Base-by-base conservation (phyloP, 2,329 filamentous ascomycete species). In the Penicillium palitans region DNA sequence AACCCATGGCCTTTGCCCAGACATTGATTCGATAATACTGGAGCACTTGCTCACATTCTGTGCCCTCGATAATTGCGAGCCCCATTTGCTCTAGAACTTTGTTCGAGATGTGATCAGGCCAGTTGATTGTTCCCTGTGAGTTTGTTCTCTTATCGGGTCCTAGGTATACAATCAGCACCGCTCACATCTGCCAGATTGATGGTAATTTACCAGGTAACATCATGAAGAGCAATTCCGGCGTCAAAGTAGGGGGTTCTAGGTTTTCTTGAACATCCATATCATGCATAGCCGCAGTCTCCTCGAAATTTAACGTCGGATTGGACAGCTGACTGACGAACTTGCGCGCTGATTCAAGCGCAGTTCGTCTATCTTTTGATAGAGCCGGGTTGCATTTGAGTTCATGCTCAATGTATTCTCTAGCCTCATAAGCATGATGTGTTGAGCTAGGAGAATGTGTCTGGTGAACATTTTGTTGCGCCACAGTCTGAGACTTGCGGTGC, bases 91-190 rank as follows among this genome's bases (percentile, higher is more conserved):
- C 66, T 35, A 68, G 27, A 12, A 56, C 55, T n/a, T 49, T 62
- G 41, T 66, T 53, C 4, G 63, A 62, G 15, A 68, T 67, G 19
- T 67, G 66, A 42, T 68, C 66, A 25, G 66, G 66, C 66, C 66
- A 67, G 24, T 41, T 35, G 12, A 62, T 31, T 31, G 52, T 61
- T n/a, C 61, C 62, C 24, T 66, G 63, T 4, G 63, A 67, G 24
- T 53, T 65, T 12, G 64, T 66, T 48, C 48, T 61, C 25, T 50
- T 62, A 39, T 66, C 63, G 6, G 57, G 25, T 8, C 63, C 65
- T 63, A 19, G 1, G 27, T 33, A 15, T 15, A 39, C 10, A 17
- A 35, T 62, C 17, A 66, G 40, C 19, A 40, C 7, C 21, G 4
- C 4, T 15, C 4, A 41, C 8, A 44, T 19, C 2, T 21, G 4